Evolutionary conservation across 257 asterid species (phyloP), one percentile per base, ranked within the genome.

Genomic region (Solanum boliviense): DNA sequence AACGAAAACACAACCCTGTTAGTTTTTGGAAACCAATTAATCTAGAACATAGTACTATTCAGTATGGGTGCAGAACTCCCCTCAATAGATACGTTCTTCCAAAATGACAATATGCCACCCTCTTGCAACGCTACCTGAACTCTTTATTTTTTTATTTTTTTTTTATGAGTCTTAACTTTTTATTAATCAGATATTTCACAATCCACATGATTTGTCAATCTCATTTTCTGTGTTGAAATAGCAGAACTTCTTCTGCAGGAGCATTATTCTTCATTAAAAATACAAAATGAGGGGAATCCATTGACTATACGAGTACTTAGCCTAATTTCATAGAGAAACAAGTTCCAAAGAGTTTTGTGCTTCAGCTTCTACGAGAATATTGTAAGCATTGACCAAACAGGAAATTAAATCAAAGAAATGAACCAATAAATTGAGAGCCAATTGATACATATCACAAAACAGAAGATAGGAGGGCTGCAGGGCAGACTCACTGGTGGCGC

Each of bases 401-500:
- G 67, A 73, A 83, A 23, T 20, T 20, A 62, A 3, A 58, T 76
- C 44, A 79, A 60, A 25, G 32, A 34, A 25, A 27, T 18, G 36
- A 25, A 67, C 48, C 38, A 20, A 89, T 16, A 23, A 60, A 34
- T 67, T 31, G 52, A 35, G 56, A 41, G 60, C 20, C 35, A 71
- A 41, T 31, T 83, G 82, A 36, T 62, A 56, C 34, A 65, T 46
- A 79, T 46, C 29, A 81, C 18, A 46, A 46, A 81, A 81, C 41
- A 81, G 41, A 81, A 46, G 20, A 46, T 5, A 46, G n/a, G 9
- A 25, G 29, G 27, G 65, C 25, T 20, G n/a, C 65, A 56, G 25
- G 11, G 56, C 4, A 81, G 52, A 90, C 97, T 91, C 88, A 96
- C 99, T 4, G 98, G 94, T 84, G 96, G 95, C 32, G 98, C 97